A percentile compares a stretch with the other conserved stretches of the same genome.
Evolutionary conservation across 2,329 filamentous ascomycete species (phyloP).

Genomic region (Pyricularia sp.): DNA sequence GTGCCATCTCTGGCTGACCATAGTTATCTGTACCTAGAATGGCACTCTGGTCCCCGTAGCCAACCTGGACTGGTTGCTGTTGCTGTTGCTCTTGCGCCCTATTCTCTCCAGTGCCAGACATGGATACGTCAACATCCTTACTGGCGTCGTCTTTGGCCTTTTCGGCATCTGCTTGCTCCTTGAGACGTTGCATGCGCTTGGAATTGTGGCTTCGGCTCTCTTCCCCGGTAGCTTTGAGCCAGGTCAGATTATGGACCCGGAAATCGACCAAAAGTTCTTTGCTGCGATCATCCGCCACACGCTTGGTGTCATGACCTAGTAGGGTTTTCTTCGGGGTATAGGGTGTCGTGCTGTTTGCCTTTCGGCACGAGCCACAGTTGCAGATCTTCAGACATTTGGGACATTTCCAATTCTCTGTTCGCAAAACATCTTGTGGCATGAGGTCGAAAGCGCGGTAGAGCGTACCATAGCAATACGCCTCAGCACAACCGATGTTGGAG

Average conservation of each 20-base stretch:
- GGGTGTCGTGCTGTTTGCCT: slow-evolving; percentile 50
- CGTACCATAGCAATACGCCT: slow-evolving; percentile 84
- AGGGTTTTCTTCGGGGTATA: slow-evolving; percentile 81
- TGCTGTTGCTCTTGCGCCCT: slow-evolving; percentile 10
- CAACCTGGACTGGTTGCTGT: slow-evolving; percentile 12
- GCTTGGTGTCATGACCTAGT: slow-evolving; percentile 80
- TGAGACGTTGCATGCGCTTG: slow-evolving; percentile 42
- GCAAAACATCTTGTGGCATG: slow-evolving; percentile 71
- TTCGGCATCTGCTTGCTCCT: slow-evolving; percentile 41
- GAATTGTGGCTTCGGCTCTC: slow-evolving; percentile 43
- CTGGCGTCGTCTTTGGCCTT: slow-evolving; percentile 30
- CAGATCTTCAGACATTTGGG: slow-evolving; percentile 78
- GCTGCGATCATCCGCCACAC: slow-evolving; percentile 81
- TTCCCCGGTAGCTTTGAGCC: slow-evolving; percentile 53
- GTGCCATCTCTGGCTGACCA: background rate
- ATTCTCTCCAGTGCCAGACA: slow-evolving; percentile 9
- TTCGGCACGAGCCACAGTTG: slow-evolving; percentile 71
- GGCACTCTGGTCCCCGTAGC: slow-evolving; percentile 22
- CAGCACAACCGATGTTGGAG: slow-evolving; percentile 51
- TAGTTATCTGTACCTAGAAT: slow-evolving; percentile 12
- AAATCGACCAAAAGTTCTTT: slow-evolving; percentile 88
- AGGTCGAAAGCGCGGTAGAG: slow-evolving; percentile 85
- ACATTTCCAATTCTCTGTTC: slow-evolving; percentile 74
- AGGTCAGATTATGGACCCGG: slow-evolving; percentile 72
- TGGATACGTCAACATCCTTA: slow-evolving; percentile 9